Evolutionary conservation across 2,329 filamentous ascomycete species (phyloP), one percentile per base, ranked within the genome.

Genomic region (Aureobasidium musti): DNA sequence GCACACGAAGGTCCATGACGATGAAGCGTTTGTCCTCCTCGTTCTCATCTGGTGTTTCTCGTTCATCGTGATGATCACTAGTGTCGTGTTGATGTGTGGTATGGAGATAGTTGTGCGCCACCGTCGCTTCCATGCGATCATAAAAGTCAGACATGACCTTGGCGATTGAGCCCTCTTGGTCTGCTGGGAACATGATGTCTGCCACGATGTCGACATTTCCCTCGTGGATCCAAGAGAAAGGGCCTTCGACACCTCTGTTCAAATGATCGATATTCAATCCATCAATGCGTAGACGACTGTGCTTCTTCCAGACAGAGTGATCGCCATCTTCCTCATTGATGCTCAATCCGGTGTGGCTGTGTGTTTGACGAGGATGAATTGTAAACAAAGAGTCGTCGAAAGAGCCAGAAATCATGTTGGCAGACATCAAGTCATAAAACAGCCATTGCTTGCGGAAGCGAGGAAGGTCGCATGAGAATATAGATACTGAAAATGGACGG

Each of bases 61-160:
- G 45, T 23, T 64, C 67, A 23, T 70, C 68, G 68, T 68, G 68
- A 60, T 71, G 75, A 66, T 69, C 68, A 37, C 70, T 70, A 21
- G 68, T 72, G 41, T 70, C 69, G 37, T 71, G 53, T 67, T 68
- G 60, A 59, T 69, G 53, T 54, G 63, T 71, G 59, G 70, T 67
- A 73, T 74, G 72, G 74, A 76, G 77, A 70, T 90, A 88, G 33
- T 88, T 86, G 74, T 92, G 92, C 1, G 89, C 92, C 26, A 98
- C 92, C 0, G 92, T 92, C 50, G 95, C 92, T 79, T 99, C 95
- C 74, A 99, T 86, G 68, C 92, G 91, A 76, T 98, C 94, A 78
- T 98, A 98, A 73, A 99, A 93, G 75, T 97, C 93, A n/a, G 90
- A 89, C 85, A 99, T 91, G 53, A 97, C 92, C 76, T 97, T 97